Percentiles rank a stretch among this genome's conserved stretches.
phyloP scores from a whole-genome alignment of 257 asterid species.

The Nicotiana tomentosiformis region DNA sequence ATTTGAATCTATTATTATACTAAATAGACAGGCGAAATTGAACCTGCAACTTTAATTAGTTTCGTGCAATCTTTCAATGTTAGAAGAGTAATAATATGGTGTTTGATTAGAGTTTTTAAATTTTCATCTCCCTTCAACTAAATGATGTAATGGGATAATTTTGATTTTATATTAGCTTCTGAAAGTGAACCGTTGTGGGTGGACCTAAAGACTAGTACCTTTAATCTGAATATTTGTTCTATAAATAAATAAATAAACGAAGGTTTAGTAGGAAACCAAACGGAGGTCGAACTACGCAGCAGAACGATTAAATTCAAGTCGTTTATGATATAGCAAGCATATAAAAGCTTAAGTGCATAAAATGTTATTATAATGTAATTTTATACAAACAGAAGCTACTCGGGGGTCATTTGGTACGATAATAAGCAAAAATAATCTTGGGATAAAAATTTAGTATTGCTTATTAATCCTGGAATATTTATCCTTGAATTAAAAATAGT shows the following conservation, averaged over 20 bases:
- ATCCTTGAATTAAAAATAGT: too few relatives aligned
- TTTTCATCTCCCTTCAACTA: neutral
- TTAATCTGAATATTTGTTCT: neutral
- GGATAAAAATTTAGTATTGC: too few relatives aligned
- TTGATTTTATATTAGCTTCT: neutral
- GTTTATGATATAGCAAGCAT: too few relatives aligned
- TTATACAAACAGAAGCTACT: too few relatives aligned
- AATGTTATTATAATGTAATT: too few relatives aligned
- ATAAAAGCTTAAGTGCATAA: too few relatives aligned
- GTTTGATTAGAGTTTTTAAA: neutral
- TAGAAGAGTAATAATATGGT: neutral
- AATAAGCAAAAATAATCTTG: too few relatives aligned
- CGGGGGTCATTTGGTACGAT: too few relatives aligned
- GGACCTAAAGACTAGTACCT: neutral
- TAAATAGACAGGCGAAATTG: neutral
- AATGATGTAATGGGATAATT: slow-evolving; percentile 6
- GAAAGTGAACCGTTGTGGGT: neutral
- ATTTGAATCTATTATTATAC: neutral
- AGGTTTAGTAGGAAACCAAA: neutral
- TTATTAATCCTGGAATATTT: too few relatives aligned
- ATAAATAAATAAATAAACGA: neutral
- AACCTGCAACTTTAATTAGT: neutral
- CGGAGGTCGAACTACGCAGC: neutral
- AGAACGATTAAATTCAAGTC: too few relatives aligned
- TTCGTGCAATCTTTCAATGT: neutral